Evolutionary conservation across 176 grass and related monocot genomes (phyloP).

Genomic region (Carex myosuroides): DNA sequence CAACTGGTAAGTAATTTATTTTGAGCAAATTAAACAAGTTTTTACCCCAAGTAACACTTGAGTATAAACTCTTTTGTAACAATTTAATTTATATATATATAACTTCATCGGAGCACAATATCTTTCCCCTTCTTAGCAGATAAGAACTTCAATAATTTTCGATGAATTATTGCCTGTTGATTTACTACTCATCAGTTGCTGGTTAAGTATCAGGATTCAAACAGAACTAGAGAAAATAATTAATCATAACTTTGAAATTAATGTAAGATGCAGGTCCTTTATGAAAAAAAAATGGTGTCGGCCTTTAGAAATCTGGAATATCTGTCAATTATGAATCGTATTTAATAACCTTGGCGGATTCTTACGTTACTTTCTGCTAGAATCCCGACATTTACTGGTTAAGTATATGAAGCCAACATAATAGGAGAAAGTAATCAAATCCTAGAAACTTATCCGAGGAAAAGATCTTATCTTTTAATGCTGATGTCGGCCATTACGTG

Average conservation of each 20-base stretch:
- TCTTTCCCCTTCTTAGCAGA: background rate
- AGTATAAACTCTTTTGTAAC: background rate
- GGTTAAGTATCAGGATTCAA: background rate
- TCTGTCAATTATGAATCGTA: background rate
- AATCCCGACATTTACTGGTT: background rate
- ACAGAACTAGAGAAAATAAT: background rate
- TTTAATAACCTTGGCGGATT: background rate
- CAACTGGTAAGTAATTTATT: constrained; percentile 61
- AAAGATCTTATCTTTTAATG: background rate
- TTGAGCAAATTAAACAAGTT: background rate
- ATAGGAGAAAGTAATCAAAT: background rate
- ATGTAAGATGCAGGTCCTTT: too few relatives aligned
- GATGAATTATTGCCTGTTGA: background rate
- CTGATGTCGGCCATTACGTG: background rate
- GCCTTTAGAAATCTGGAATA: background rate
- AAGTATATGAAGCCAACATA: background rate
- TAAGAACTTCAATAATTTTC: background rate
- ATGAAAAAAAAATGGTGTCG: background rate
- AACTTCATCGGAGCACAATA: background rate
- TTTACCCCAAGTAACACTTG: background rate
- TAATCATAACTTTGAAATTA: background rate
- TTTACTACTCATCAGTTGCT: background rate
- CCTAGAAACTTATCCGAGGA: background rate
- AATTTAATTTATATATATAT: background rate
- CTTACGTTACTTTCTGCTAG: background rate